Evolutionary conservation across 2,329 filamentous ascomycete genomes (phyloP).

Genomic region (Seiridium cupressi): DNA sequence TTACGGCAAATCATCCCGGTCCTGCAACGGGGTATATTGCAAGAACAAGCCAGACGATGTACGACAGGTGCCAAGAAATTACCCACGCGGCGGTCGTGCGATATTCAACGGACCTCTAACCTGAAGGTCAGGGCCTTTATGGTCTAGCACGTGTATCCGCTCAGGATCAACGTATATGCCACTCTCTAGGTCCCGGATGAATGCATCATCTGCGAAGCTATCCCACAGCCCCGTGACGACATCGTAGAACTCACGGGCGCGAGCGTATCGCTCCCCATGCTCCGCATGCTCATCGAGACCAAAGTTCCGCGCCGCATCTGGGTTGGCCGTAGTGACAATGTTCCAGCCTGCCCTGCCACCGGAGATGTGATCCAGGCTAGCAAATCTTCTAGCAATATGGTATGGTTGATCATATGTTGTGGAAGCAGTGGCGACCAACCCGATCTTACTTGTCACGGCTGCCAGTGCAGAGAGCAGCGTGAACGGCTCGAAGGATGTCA

Average conservation of each 20-base stretch:
- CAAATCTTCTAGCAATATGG: constrained; percentile 51
- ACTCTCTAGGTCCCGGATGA: constrained; percentile 43
- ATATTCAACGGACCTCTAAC: constrained; percentile 51
- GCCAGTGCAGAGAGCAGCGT: constrained; percentile 50
- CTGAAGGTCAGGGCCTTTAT: constrained; percentile 44
- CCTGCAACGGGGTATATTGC: no score
- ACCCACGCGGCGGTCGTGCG: constrained; percentile 40
- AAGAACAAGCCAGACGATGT: no score
- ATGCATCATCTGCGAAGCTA: constrained; percentile 54
- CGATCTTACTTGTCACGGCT: constrained; percentile 45
- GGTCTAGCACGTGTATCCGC: constrained; percentile 50
- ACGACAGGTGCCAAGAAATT: no score
- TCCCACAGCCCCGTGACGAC: constrained; percentile 53
- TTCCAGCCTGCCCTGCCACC: constrained; percentile 52
- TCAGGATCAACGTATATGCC: constrained; percentile 50
- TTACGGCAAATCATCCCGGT: no score
- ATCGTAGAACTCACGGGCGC: constrained; percentile 51
- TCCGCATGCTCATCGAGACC: constrained; percentile 47
- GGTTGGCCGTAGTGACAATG: constrained; percentile 52
- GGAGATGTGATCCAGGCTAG: constrained; percentile 51
- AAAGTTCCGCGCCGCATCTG: constrained; percentile 52
- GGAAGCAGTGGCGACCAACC: constrained; percentile 51
- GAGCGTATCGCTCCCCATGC: constrained; percentile 47
- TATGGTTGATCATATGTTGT: constrained; percentile 55
- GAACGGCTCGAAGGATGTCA: constrained; percentile 57